A percentile compares a stretch with the other conserved stretches of the same genome.
Conservation (phyloP, 1,284 basidiomycete species). For the Cryptococcus sp. region DNA sequence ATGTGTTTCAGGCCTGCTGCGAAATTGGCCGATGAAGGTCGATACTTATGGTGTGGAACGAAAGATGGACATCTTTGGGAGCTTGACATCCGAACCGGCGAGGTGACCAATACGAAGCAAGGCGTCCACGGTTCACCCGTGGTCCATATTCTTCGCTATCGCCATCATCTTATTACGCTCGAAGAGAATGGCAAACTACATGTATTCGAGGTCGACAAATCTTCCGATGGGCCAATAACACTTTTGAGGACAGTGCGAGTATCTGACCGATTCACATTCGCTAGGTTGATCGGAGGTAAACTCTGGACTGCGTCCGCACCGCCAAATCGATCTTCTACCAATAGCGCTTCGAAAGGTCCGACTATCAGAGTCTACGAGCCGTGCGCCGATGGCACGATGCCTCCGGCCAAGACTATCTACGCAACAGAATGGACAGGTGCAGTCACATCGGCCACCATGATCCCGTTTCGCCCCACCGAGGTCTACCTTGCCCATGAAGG, state of each 20-base stretch:
- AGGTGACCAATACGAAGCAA: slow-evolving; percentile 57
- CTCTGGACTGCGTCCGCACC: slow-evolving; percentile 66
- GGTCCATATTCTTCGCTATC: slow-evolving; percentile 66
- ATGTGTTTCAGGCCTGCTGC: slow-evolving; percentile 66
- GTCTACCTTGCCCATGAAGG: slow-evolving; percentile 93
- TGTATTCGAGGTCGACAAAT: slow-evolving; percentile 55
- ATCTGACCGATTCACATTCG: slow-evolving; percentile 75
- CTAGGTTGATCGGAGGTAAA: slow-evolving; percentile 63
- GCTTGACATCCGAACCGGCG: slow-evolving; percentile 63
- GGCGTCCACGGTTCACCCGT: slow-evolving; percentile 64
- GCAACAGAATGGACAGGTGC: slow-evolving; percentile 57
- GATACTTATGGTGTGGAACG: slow-evolving; percentile 76
- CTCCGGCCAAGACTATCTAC: slow-evolving; percentile 52
- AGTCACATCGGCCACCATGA: slow-evolving; percentile 72
- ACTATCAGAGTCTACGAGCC: slow-evolving; percentile 74
- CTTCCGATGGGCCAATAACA: slow-evolving; percentile 33
- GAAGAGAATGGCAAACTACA: slow-evolving; percentile 79
- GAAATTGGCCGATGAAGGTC: slow-evolving; percentile 48
- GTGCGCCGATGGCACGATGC: slow-evolving; percentile 45
- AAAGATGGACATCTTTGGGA: slow-evolving; percentile 83
- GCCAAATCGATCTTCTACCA: slow-evolving; percentile 38
- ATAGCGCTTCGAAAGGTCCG: slow-evolving; percentile 55
- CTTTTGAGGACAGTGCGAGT: slow-evolving; percentile 64
- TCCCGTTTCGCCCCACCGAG: slow-evolving; percentile 62
- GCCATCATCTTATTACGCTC: slow-evolving; percentile 64